These are phyloP conservation scores for Tricladium varicosporioides DNA, from an alignment of 2,329 filamentous ascomycete species.

Conservation along the genomic window DNA sequence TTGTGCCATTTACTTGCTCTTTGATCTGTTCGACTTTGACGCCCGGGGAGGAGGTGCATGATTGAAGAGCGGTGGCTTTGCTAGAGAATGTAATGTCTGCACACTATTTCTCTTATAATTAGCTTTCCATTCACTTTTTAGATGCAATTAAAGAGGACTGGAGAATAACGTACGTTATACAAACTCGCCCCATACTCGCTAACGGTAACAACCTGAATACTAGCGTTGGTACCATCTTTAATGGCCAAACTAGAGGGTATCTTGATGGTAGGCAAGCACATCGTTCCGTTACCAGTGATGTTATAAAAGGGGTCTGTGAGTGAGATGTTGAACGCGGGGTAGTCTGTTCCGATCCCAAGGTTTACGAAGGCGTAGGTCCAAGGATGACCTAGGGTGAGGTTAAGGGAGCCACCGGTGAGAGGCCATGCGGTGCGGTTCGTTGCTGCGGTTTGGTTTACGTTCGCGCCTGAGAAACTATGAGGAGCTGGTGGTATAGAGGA, in stretches of 20 bases:
- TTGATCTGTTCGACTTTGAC: conserved; percentile 43
- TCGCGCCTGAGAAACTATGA: conserved; percentile 47
- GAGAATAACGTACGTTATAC: conserved; percentile 55
- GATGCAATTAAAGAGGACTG: background rate
- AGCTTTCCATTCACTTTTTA: background rate
- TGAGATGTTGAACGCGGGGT: conserved; percentile 66
- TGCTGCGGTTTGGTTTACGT: conserved; percentile 41
- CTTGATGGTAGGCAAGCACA: conserved; percentile 62
- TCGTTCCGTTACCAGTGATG: conserved; percentile 58
- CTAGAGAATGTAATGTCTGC: conserved; percentile 69
- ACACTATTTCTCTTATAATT: conserved; percentile 49
- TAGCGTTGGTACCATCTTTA: conserved; percentile 60
- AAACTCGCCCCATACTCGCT: conserved; percentile 58
- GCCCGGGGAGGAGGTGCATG: conserved; percentile 57
- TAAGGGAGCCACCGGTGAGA: conserved; percentile 47
- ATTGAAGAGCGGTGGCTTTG: conserved; percentile 45
- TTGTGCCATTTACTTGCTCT: conserved; percentile 15
- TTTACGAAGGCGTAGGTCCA: conserved; percentile 52
- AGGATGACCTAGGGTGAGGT: conserved; percentile 50
- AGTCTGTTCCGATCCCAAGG: conserved; percentile 49
- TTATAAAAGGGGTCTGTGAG: conserved; percentile 59
- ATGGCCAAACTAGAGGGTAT: conserved; percentile 51
- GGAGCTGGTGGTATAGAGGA: background rate
- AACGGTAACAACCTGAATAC: conserved; percentile 67
- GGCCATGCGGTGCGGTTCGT: conserved; percentile 47